phyloP scores from a whole-genome alignment of 495 filamentous ascomycete genomes.

The Rostrohypoxylon terebratum region DNA sequence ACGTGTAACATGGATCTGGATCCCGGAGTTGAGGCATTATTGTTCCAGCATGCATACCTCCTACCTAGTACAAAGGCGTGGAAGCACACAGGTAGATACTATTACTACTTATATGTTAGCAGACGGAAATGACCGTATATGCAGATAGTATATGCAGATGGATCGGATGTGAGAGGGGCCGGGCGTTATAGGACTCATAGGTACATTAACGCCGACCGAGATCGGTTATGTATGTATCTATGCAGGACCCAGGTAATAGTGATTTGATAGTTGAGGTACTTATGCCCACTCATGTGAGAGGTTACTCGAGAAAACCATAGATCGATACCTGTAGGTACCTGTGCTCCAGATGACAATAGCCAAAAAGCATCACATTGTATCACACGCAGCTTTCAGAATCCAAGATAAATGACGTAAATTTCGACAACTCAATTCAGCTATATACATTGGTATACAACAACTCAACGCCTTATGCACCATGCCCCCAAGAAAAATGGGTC shows the following conservation, averaged over 20 bases:
- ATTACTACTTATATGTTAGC: background rate
- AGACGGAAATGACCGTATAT: background rate
- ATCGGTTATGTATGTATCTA: background rate
- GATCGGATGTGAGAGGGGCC: background rate
- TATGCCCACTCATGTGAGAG: too few relatives aligned
- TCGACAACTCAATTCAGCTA: background rate
- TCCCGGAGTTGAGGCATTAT: background rate
- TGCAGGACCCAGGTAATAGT: too few relatives aligned
- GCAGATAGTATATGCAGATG: background rate
- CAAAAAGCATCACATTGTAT: background rate
- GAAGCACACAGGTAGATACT: background rate
- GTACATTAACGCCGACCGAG: background rate
- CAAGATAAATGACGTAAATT: background rate
- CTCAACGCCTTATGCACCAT: slow-evolving; percentile 17
- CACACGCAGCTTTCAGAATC: background rate
- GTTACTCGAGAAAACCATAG: too few relatives aligned
- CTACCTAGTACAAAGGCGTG: too few relatives aligned
- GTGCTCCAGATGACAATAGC: too few relatives aligned
- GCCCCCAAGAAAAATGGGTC: background rate
- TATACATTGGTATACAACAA: background rate
- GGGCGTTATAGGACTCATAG: background rate
- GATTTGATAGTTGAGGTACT: too few relatives aligned
- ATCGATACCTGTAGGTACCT: too few relatives aligned
- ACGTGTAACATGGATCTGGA: background rate
- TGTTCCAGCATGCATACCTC: background rate